Base-by-base conservation (phyloP, 768 basidiomycete species). In the Mycena galopus region DNA sequence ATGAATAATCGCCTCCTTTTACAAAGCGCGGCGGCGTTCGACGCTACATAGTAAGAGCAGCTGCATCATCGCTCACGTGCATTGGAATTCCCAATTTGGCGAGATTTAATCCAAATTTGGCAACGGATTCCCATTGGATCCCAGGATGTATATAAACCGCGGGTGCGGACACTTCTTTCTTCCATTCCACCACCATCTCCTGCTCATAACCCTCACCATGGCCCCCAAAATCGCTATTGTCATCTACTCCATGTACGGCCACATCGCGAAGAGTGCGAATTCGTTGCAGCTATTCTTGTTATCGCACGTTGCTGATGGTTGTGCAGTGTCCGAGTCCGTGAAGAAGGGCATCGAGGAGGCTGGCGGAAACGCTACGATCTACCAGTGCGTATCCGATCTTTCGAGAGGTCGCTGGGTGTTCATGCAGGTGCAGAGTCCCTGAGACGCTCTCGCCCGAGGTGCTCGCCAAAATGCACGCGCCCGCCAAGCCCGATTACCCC, bases 401-500 rank as follows among this genome's bases (percentile, higher is more conserved):
- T 14, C 16, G 14, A 14, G 16, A 16, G 42, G 14, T 44, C 42
- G 42, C 12, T 37, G 35, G 7, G 16, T 95, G 59, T 86, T 96
- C 50, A 77, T 78, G 57, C 87, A 87, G 79, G 88, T 97, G 90
- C 81, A 92, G 35, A 37, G 14, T 37, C 14, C 35, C 90, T 61
- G 96, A 97, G 84, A 97, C 95, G 0, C 91, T 97, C 60, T 77
- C 92, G 3, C 78, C 86, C 12, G 93, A 94, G 9, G 79, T 95
- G 59, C 86, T 96, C 47, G 77, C 78, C 57, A 88, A 88, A 79
- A 89, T 97, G 90, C 81, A 92, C 71, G 94, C 94, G 3, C 88
- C 91, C 12, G 81, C 91, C 29, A 94, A 94, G 81, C 89, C 88
- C 56, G 81, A 87, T 75, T 94, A 94, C 81, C 94, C 95, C 4